phyloP scores from a whole-genome alignment of 2,329 filamentous ascomycete genomes.

The Hypoxylon sp. region DNA sequence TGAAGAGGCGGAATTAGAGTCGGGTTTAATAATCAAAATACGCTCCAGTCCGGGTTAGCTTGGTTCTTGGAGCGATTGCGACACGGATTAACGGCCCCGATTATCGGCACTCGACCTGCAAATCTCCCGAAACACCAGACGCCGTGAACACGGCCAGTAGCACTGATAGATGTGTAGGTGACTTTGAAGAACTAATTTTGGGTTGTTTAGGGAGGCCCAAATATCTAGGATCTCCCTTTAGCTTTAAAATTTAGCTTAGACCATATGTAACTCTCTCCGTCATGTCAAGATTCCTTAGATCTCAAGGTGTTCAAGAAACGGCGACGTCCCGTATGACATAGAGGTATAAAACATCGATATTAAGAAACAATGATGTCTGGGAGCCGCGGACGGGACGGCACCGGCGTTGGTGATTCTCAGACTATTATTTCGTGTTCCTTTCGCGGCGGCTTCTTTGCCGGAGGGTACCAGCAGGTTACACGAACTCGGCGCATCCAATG shows the following conservation, averaged over 20 bases:
- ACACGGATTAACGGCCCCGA: slow-evolving; percentile 11
- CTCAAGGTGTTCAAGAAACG: neutral
- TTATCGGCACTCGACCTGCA: slow-evolving; percentile 8
- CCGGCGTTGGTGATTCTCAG: too few species aligned
- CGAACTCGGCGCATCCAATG: neutral
- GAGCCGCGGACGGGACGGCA: too few species aligned
- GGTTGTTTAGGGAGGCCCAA: too few species aligned
- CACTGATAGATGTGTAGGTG: neutral
- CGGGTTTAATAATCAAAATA: slow-evolving; percentile 21
- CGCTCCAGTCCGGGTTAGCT: slow-evolving; percentile 9
- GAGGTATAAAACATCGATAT: neutral
- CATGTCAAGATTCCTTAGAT: neutral
- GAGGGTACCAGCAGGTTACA: neutral
- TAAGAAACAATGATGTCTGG: neutral
- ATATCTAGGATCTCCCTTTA: neutral
- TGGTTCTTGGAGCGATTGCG: neutral
- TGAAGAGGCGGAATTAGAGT: slow-evolving; percentile 20
- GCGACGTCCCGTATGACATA: neutral
- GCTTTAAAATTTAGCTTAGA: neutral
- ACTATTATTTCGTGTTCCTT: neutral
- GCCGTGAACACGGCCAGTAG: slow-evolving; percentile 1
- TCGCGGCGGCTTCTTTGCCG: slow-evolving; percentile 4
- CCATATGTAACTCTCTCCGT: neutral
- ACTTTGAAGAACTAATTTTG: neutral
- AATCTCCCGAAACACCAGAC: neutral